Percentiles rank a stretch among this genome's conserved stretches.
These are phyloP conservation scores for Suhomyces prunicola DNA, from an alignment of 805 yeast species.

Conservation along the genomic window DNA sequence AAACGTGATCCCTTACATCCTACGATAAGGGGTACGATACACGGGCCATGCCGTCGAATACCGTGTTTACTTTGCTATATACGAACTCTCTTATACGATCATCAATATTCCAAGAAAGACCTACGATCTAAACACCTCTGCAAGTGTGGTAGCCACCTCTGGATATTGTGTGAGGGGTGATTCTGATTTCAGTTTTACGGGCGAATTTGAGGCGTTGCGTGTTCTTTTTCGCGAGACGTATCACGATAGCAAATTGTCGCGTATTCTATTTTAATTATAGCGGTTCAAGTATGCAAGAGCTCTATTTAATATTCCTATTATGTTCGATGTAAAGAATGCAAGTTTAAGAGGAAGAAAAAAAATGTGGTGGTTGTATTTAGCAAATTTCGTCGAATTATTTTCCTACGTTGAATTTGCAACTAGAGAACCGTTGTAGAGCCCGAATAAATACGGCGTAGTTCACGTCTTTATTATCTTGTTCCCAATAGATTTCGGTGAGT, in stretches of 20 bases:
- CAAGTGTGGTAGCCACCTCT: not conserved
- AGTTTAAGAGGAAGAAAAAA: not conserved
- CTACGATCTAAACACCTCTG: not conserved
- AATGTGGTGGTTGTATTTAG: not conserved
- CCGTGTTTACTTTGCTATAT: not conserved
- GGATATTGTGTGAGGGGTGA: not conserved
- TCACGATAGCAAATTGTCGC: not conserved
- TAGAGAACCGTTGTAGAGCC: conserved; percentile 70
- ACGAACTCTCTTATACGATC: not conserved
- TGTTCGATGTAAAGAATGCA: not conserved
- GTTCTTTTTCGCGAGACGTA: not conserved
- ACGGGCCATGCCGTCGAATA: not conserved
- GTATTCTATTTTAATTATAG: not conserved
- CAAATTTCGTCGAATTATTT: conserved; percentile 39
- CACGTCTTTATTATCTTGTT: conserved; percentile 77
- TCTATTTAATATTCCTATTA: not conserved
- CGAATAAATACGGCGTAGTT: conserved; percentile 79
- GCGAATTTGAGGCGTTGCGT: conserved; percentile 1
- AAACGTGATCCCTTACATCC: conserved; percentile 1
- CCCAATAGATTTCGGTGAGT: conserved; percentile 87
- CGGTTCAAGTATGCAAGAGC: not conserved
- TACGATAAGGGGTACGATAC: not conserved
- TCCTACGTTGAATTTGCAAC: conserved; percentile 86
- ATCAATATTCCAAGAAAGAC: not conserved
- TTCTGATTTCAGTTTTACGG: not conserved